phyloP scores from a whole-genome alignment of 495 filamentous ascomycete species.

The Hypoxylon fuscum region DNA sequence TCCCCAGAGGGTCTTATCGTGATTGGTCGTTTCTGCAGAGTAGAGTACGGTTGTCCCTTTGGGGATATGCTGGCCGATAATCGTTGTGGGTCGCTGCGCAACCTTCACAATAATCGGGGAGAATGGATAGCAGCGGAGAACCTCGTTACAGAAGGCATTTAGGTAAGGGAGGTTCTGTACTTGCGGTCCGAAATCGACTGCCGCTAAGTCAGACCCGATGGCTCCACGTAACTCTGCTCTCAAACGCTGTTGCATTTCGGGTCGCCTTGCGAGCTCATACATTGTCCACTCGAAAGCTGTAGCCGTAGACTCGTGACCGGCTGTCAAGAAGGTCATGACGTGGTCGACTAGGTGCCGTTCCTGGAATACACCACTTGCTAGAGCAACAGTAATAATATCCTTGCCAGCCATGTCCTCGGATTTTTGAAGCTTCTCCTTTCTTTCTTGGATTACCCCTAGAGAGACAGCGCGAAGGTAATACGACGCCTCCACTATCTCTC shows the following conservation, averaged over 20 bases:
- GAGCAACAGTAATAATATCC: background rate
- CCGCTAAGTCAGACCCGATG: background rate
- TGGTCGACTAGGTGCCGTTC: background rate
- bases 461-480: background rate
- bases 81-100: background rate
- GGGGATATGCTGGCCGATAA: background rate
- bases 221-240: background rate
- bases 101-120: background rate
- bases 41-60: background rate
- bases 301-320: background rate
- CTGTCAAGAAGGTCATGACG: background rate
- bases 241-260: background rate
- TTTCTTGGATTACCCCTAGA: background rate
- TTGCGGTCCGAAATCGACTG: background rate
- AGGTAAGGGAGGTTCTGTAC: background rate
- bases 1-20: background rate
- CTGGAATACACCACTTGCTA: background rate
- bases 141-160: background rate
- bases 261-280: background rate
- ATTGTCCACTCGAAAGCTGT: background rate
- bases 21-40: background rate
- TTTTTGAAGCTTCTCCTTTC: background rate
- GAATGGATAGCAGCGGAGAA: background rate
- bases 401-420: background rate
- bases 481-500: background rate